Conservation (phyloP, 768 basidiomycete species). For the Plicaturopsis crispa region DNA sequence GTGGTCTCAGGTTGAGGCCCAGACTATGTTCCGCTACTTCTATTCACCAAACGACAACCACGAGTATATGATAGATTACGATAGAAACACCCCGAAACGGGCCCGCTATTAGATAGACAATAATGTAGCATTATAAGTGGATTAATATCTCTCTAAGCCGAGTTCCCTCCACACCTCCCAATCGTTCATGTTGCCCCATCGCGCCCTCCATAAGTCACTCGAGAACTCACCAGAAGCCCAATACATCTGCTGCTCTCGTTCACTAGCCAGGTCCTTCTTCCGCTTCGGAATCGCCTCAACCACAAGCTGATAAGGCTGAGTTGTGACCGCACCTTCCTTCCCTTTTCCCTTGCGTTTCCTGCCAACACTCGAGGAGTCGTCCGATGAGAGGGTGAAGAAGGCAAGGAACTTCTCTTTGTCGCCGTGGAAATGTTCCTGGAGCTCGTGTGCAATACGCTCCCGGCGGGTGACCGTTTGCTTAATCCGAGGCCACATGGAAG, state of each 20-base stretch:
- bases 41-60: conserved; percentile 14
- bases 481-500: conserved; percentile 1
- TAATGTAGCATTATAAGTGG: background rate
- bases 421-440: background rate
- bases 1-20: conserved; percentile 15
- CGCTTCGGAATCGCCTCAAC: conserved; percentile 3
- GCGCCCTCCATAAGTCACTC: background rate
- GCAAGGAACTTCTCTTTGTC: conserved; percentile 1
- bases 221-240: conserved; percentile 2
- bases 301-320: background rate
- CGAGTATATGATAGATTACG: conserved; percentile 11
- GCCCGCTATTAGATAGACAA: background rate
- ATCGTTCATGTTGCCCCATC: conserved; percentile 5
- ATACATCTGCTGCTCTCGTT: background rate
- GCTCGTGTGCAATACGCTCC: conserved; percentile 2
- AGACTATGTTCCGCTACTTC: conserved; percentile 13
- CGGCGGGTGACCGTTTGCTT: conserved; percentile 2
- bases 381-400: too few species aligned
- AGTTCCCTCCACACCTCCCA: conserved; percentile 10
- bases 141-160: conserved; percentile 4
- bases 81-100: conserved; percentile 8
- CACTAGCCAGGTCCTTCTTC: conserved; percentile 1
- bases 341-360: background rate
- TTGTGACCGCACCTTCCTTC: background rate
- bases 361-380: too few species aligned